Conservation (phyloP, 129 eudicot species). For the Oenanthe sinensis region DNA sequence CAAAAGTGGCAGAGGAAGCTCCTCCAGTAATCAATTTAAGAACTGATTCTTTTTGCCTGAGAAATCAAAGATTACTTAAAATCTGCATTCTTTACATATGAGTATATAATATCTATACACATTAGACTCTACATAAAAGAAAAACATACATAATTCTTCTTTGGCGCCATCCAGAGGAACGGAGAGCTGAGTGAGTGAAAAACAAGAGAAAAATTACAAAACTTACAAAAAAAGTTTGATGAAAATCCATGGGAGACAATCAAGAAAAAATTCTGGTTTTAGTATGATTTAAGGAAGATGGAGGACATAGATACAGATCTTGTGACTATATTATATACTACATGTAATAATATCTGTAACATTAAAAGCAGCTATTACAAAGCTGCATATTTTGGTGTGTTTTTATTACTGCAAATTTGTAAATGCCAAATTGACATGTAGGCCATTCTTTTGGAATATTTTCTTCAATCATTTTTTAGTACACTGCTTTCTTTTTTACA, state of each 20-base stretch:
- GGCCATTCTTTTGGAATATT: background rate
- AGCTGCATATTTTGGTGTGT: background rate
- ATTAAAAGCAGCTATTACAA: background rate
- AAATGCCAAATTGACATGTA: background rate
- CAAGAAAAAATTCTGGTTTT: background rate
- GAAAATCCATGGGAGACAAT: conserved; percentile 22
- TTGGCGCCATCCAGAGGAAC: conserved; percentile 17
- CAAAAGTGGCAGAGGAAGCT: conserved; percentile 32
- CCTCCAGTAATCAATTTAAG: conserved; percentile 38
- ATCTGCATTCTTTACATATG: background rate
- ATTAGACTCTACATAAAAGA: background rate
- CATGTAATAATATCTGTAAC: background rate
- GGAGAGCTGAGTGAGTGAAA: conserved; percentile 17
- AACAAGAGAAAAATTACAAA: conserved; percentile 21
- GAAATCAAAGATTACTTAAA: conserved; percentile 9
- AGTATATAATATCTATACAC: background rate
- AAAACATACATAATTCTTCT: conserved; percentile 11
- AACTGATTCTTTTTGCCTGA: conserved; percentile 25
- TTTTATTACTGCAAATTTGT: background rate
- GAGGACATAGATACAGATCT: background rate
- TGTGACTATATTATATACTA: background rate
- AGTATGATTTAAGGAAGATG: background rate
- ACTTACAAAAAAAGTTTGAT: conserved; percentile 7
- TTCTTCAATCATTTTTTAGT: background rate
- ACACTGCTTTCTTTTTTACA: background rate